Percentiles rank a stretch among this genome's conserved stretches.
Evolutionary conservation across 169 alveolate genomes (phyloP).

Genomic region (Eimeria sp.): DNA sequence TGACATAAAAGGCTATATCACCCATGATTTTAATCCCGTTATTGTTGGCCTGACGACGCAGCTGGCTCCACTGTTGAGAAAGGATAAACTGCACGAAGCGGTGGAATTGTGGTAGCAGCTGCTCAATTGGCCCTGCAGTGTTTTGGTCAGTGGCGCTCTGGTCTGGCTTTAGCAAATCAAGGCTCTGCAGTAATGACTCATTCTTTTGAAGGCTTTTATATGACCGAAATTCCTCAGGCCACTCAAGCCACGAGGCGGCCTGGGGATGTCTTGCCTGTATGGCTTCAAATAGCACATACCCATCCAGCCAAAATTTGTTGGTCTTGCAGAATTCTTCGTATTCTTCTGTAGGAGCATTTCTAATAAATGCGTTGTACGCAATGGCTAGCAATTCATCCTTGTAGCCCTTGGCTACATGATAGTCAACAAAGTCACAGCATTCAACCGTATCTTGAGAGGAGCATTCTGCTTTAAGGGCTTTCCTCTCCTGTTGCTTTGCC

Average conservation of each 20-base stretch:
- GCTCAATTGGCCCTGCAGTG: slow-evolving; percentile 6
- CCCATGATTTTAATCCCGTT: slow-evolving; percentile 75
- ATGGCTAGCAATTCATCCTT: slow-evolving; percentile 76
- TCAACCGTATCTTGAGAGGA: background rate
- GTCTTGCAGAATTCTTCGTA: slow-evolving; percentile 66
- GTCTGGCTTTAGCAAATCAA: background rate
- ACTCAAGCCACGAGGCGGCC: slow-evolving; percentile 80
- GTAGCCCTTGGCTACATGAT: slow-evolving; percentile 62
- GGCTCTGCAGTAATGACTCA: slow-evolving; percentile 43
- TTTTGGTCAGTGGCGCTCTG: background rate
- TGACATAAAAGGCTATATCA: slow-evolving; percentile 81
- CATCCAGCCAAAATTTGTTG: slow-evolving; percentile 80
- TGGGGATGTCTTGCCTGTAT: slow-evolving; percentile 80
- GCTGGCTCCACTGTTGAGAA: slow-evolving; percentile 73
- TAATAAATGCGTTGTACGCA: slow-evolving; percentile 58
- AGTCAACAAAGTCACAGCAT: slow-evolving; percentile 42
- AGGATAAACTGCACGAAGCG: slow-evolving; percentile 77
- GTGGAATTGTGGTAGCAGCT: slow-evolving; percentile 75
- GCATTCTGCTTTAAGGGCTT: background rate
- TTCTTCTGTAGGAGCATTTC: background rate
- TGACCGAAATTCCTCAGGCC: slow-evolving; percentile 77
- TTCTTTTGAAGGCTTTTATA: slow-evolving; percentile 50
- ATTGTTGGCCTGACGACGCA: slow-evolving; percentile 69
- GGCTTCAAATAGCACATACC: slow-evolving; percentile 81
- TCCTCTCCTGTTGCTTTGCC: slow-evolving; percentile 56